phyloP scores from a whole-genome alignment of 306 rosid genomes.

The Quercus ilex region DNA sequence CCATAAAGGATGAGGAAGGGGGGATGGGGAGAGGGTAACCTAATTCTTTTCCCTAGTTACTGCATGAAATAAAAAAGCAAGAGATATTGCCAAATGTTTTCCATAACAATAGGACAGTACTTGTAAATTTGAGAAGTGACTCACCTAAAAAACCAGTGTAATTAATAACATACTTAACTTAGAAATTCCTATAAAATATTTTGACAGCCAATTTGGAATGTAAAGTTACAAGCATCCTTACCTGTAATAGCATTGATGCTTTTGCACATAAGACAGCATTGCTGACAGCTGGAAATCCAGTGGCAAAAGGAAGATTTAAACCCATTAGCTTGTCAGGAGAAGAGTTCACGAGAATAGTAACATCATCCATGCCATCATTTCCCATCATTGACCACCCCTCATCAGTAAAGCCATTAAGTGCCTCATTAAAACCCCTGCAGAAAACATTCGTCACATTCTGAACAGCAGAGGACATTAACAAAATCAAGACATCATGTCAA shows the following conservation, averaged over 20 bases:
- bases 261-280: slow-evolving; percentile 93
- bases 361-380: slow-evolving; percentile 92
- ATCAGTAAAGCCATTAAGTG: slow-evolving; percentile 92
- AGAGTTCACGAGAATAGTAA: slow-evolving; percentile 77
- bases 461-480: neutral
- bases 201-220: too few species aligned
- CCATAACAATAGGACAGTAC: neutral
- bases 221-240: slow-evolving; percentile 29
- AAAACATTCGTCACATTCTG: slow-evolving; percentile 30
- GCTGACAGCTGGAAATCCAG: slow-evolving; percentile 85
- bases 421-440: slow-evolving; percentile 92
- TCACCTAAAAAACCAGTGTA: neutral
- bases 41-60: neutral
- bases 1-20: neutral
- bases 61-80: neutral
- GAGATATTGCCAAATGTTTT: neutral
- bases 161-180: neutral
- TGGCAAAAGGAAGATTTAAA: slow-evolving; percentile 76
- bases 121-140: neutral
- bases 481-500: neutral
- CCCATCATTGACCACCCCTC: slow-evolving; percentile 98
- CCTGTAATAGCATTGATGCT: slow-evolving; percentile 99
- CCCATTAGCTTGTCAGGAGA: slow-evolving; percentile 95
- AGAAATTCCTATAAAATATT: neutral
- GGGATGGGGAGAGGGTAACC: neutral